Conservation (phyloP, 768 basidiomycete genomes). For the Butyriboletus loyo region DNA sequence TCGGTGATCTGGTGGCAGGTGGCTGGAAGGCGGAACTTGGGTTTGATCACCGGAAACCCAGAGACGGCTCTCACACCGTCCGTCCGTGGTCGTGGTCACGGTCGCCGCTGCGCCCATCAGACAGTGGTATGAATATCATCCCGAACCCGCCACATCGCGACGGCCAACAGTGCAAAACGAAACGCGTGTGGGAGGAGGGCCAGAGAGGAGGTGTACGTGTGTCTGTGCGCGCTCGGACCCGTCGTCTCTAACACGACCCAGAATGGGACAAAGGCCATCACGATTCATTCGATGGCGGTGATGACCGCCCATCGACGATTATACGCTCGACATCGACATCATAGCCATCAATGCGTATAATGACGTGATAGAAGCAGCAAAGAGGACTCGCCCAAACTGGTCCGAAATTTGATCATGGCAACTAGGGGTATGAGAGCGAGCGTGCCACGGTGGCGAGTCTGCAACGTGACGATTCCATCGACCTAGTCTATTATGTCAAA, state of each 20-base stretch:
- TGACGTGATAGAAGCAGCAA: neutral
- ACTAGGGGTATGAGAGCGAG: neutral
- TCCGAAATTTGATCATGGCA: slow-evolving; percentile 10
- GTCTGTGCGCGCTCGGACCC: slow-evolving; percentile 11
- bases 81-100: neutral
- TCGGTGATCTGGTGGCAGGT: neutral
- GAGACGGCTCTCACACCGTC: neutral
- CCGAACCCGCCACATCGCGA: neutral
- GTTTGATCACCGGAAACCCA: slow-evolving; percentile 3
- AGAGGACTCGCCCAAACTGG: neutral
- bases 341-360: slow-evolving; percentile 6
- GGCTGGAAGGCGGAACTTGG: neutral
- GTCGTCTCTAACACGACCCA: neutral
- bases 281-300: neutral
- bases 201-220: neutral
- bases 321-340: slow-evolving; percentile 12
- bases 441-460: neutral
- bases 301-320: slow-evolving; percentile 8
- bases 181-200: slow-evolving; percentile 4
- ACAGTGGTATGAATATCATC: neutral
- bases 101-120: neutral
- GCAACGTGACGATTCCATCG: neutral
- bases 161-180: slow-evolving; percentile 1
- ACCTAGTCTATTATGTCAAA: neutral
- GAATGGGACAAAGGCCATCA: slow-evolving; percentile 3